Conservation (phyloP, 164 flowering plant species). For the Vitis labrusca region DNA sequence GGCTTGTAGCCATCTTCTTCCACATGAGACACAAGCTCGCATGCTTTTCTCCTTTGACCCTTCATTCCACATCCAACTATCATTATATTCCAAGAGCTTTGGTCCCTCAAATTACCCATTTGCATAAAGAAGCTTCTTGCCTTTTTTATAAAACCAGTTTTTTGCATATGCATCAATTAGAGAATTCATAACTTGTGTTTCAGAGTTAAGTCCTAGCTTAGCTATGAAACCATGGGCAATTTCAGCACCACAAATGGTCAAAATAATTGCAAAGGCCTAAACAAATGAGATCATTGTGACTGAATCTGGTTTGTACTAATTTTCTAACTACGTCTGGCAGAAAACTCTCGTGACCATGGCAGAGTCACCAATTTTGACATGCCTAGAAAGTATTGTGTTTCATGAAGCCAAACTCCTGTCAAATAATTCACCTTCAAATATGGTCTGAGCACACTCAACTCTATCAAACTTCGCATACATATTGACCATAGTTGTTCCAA, state of each 20-base stretch:
- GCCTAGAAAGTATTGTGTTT: too few relatives aligned
- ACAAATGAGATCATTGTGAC: constrained; percentile 29
- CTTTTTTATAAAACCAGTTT: constrained; percentile 21
- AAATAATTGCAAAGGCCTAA: constrained; percentile 21
- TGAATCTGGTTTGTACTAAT: constrained; percentile 24
- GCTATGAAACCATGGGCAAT: constrained; percentile 25
- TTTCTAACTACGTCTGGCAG: constrained; percentile 28
- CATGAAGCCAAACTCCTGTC: too few relatives aligned
- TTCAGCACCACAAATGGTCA: constrained; percentile 18
- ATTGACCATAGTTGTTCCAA: too few relatives aligned
- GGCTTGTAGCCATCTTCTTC: constrained; percentile 13
- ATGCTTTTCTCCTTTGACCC: constrained; percentile 34
- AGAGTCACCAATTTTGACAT: constrained; percentile 14
- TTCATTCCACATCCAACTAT: constrained; percentile 39
- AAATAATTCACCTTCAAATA: too few relatives aligned
- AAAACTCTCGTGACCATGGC: constrained; percentile 29
- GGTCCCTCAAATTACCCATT: constrained; percentile 28
- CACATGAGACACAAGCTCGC: constrained; percentile 13
- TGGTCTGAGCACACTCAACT: too few relatives aligned
- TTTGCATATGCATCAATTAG: constrained; percentile 37
- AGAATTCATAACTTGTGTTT: constrained; percentile 28
- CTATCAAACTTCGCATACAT: too few relatives aligned
- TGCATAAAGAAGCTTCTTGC: constrained; percentile 30
- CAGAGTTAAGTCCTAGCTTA: constrained; percentile 27
- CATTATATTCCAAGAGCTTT: constrained; percentile 46